phyloP scores from a whole-genome alignment of 306 rosid species.

The Dryas alaskensis region DNA sequence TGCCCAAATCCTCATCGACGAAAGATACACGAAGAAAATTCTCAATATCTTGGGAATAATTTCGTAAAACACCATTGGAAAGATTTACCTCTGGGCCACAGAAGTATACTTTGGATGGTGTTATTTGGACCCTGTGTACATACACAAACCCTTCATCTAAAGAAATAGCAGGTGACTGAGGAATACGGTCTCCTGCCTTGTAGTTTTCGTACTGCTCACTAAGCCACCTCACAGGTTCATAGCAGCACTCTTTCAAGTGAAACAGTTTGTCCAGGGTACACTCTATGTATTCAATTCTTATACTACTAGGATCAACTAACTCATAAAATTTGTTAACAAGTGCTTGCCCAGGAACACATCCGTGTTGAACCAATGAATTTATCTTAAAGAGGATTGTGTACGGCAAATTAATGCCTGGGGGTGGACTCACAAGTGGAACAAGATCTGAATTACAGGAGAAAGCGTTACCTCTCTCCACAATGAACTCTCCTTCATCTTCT shows the following conservation, averaged over 20 bases:
- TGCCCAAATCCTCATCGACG: slow-evolving; percentile 45
- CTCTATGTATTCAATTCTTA: slow-evolving; percentile 22
- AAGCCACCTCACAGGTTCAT: slow-evolving; percentile 43
- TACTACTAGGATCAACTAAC: slow-evolving; percentile 37
- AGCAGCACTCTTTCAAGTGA: slow-evolving; percentile 35
- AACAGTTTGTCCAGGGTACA: slow-evolving; percentile 35
- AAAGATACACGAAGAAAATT: slow-evolving; percentile 46
- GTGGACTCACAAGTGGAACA: slow-evolving; percentile 41
- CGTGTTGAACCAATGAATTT: slow-evolving; percentile 44
- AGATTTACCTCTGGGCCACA: slow-evolving; percentile 46
- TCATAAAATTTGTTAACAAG: slow-evolving; percentile 30
- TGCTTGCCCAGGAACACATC: slow-evolving; percentile 37
- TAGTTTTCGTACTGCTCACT: slow-evolving; percentile 14
- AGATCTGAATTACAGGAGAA: slow-evolving; percentile 19
- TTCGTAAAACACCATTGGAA: slow-evolving; percentile 42
- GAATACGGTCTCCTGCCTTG: not conserved
- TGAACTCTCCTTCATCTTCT: slow-evolving; percentile 28
- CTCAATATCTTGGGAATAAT: slow-evolving; percentile 30
- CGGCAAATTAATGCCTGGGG: slow-evolving; percentile 29
- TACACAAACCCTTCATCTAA: slow-evolving; percentile 39
- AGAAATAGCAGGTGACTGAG: slow-evolving; percentile 29
- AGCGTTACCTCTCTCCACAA: not conserved
- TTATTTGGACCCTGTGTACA: slow-evolving; percentile 33
- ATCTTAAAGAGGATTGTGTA: slow-evolving; percentile 39
- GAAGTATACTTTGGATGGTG: slow-evolving; percentile 43